Conservation (phyloP, 1,139 yeast genomes). For the Blastobotrys illinoisensis region DNA sequence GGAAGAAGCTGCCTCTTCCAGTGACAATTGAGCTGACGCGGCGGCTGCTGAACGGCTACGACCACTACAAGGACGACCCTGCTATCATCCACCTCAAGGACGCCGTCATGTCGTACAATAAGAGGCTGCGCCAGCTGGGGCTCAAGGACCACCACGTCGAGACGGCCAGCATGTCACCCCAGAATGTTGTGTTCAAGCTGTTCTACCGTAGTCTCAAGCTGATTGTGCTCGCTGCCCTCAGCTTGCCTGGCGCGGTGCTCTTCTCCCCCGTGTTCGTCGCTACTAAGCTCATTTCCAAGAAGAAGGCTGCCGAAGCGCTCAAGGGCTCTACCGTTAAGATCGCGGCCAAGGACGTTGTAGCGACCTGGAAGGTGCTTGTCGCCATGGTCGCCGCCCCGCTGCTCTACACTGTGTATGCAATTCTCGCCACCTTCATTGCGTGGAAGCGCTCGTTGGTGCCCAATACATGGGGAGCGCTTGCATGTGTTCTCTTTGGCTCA, state of each 20-base stretch:
- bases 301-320: slow-evolving; percentile 72
- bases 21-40: slow-evolving; percentile 86
- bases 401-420: slow-evolving; percentile 72
- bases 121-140: slow-evolving; percentile 58
- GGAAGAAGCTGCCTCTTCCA: slow-evolving; percentile 68
- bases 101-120: slow-evolving; percentile 64
- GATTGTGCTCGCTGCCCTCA: slow-evolving; percentile 48
- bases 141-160: slow-evolving; percentile 91
- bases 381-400: slow-evolving; percentile 87
- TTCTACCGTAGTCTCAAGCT: slow-evolving; percentile 52
- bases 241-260: slow-evolving; percentile 79
- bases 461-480: slow-evolving; percentile 10
- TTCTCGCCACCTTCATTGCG: slow-evolving; percentile 48
- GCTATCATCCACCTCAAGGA: slow-evolving; percentile 54
- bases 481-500: slow-evolving; percentile 41
- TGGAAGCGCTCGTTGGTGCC: slow-evolving; percentile 23
- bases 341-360: slow-evolving; percentile 85
- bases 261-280: slow-evolving; percentile 83
- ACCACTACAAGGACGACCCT: slow-evolving; percentile 66
- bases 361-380: slow-evolving; percentile 92
- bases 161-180: slow-evolving; percentile 48
- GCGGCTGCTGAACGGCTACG: slow-evolving; percentile 73
- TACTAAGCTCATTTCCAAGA: slow-evolving; percentile 64
- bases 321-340: slow-evolving; percentile 88
- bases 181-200: slow-evolving; percentile 44